Evolutionary conservation across 805 yeast genomes (phyloP).

Genomic region (Wickerhamomyces ciferrii): DNA sequence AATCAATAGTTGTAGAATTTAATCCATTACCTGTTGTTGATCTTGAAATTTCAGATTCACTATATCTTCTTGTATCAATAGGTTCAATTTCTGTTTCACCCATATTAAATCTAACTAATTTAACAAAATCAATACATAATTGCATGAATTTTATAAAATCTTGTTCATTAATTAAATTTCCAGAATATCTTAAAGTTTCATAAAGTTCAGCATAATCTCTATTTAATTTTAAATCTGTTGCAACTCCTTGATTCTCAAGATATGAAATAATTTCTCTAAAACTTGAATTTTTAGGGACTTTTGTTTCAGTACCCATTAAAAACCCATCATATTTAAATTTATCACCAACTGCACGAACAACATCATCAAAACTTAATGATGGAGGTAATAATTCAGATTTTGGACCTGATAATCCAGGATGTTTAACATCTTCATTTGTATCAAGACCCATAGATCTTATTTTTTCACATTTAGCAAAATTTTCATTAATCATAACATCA

Average conservation of each 20-base stretch:
- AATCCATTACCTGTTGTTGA: slow-evolving; percentile 4
- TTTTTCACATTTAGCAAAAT: slow-evolving; percentile 36
- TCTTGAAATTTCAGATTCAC: slow-evolving; percentile 3
- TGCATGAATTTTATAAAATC: slow-evolving; percentile 60
- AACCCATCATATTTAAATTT: slow-evolving; percentile 45
- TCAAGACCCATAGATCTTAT: slow-evolving; percentile 31
- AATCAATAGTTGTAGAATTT: background rate
- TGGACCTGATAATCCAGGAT: slow-evolving; percentile 49
- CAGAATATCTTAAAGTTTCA: slow-evolving; percentile 66
- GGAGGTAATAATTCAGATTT: slow-evolving; percentile 30
- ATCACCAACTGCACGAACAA: slow-evolving; percentile 55
- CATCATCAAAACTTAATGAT: slow-evolving; percentile 41
- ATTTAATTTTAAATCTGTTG: slow-evolving; percentile 13
- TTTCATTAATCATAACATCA: slow-evolving; percentile 32
- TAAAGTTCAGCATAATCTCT: slow-evolving; percentile 44
- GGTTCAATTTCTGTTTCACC: slow-evolving; percentile 1
- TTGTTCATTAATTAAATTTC: slow-evolving; percentile 47
- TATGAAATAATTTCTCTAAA: slow-evolving; percentile 37
- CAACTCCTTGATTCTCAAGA: slow-evolving; percentile 20
- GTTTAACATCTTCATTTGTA: slow-evolving; percentile 39
- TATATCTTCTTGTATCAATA: slow-evolving; percentile 1
- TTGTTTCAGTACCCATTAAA: slow-evolving; percentile 27
- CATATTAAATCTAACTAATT: slow-evolving; percentile 11
- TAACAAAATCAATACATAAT: slow-evolving; percentile 28
- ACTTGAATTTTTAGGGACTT: slow-evolving; percentile 33